A percentile compares a stretch with the other conserved stretches of the same genome.
Conservation (phyloP, 1,284 basidiomycete species). For the Marasmius tenuissimus region DNA sequence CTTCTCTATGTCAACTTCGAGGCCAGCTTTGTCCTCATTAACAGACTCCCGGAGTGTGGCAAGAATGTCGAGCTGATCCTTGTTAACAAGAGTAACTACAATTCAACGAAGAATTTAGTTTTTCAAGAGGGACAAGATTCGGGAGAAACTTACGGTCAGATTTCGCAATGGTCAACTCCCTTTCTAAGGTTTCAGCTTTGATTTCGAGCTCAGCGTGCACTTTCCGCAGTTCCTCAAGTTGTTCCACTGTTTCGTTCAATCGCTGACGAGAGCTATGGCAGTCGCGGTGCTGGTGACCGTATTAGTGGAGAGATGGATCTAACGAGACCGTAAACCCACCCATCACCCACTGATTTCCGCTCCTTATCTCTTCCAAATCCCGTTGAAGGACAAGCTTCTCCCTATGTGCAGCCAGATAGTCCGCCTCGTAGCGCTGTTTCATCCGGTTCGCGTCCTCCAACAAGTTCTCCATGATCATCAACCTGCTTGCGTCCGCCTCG, state of each 20-base stretch:
- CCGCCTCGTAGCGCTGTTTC: conserved; percentile 87
- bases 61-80: conserved; percentile 83
- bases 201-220: conserved; percentile 74
- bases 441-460: conserved; percentile 89
- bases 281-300: conserved; percentile 67
- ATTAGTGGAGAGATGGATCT: conserved; percentile 10
- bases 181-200: conserved; percentile 61
- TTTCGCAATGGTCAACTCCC: conserved; percentile 81
- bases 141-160: conserved; percentile 70
- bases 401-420: conserved; percentile 85
- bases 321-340: conserved; percentile 45
- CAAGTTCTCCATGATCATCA: conserved; percentile 86
- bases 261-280: conserved; percentile 85
- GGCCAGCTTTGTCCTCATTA: conserved; percentile 79
- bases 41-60: conserved; percentile 84
- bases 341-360: conserved; percentile 79
- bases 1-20: conserved; percentile 68
- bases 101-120: background rate
- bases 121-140: conserved; percentile 1
- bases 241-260: conserved; percentile 84
- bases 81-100: conserved; percentile 80
- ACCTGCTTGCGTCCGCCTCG: conserved; percentile 71
- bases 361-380: conserved; percentile 86
- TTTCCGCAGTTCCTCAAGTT: conserved; percentile 74
- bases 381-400: conserved; percentile 81